phyloP scores from a whole-genome alignment of 805 yeast species.

The Maudiozyma bulderi region DNA sequence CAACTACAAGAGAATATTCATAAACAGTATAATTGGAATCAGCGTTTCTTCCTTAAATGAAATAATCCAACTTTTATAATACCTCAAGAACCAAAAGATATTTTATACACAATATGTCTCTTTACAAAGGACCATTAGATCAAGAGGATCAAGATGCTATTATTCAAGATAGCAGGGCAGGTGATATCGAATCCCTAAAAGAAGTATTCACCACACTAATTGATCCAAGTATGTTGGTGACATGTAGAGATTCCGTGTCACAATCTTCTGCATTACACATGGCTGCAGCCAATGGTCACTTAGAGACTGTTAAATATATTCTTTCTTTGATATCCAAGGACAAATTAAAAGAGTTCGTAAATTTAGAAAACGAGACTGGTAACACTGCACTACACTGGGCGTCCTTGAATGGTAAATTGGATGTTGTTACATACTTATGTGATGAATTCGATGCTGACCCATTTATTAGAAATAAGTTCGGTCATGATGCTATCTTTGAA shows the following conservation, averaged over 20 bases:
- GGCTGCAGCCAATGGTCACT: constrained; percentile 94
- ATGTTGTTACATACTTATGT: constrained; percentile 57
- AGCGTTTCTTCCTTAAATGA: too few relatives aligned
- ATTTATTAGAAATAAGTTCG: constrained; percentile 59
- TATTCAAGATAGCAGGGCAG: constrained; percentile 75
- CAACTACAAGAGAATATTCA: too few relatives aligned
- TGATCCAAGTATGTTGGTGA: constrained; percentile 34
- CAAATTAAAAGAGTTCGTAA: constrained; percentile 39
- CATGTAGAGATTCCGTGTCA: constrained; percentile 54
- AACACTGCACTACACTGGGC: constrained; percentile 98
- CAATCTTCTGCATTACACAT: constrained; percentile 77
- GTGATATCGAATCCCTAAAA: constrained; percentile 69
- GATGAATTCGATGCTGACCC: constrained; percentile 76
- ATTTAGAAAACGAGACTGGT: constrained; percentile 63
- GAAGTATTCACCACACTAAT: constrained; percentile 54
- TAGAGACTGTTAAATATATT: constrained; percentile 53
- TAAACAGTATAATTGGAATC: too few relatives aligned
- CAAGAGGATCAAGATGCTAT: constrained; percentile 80
- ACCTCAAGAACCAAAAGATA: too few relatives aligned
- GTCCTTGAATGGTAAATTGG: constrained; percentile 73
- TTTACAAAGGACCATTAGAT: constrained; percentile 29
- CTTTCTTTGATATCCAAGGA: constrained; percentile 36
- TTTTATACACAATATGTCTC: constrained; percentile 11
- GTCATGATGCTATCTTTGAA: constrained; percentile 79
- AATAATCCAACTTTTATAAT: too few relatives aligned